Conservation (phyloP, 1,139 yeast species). For the Sugiyamaella sp. region DNA sequence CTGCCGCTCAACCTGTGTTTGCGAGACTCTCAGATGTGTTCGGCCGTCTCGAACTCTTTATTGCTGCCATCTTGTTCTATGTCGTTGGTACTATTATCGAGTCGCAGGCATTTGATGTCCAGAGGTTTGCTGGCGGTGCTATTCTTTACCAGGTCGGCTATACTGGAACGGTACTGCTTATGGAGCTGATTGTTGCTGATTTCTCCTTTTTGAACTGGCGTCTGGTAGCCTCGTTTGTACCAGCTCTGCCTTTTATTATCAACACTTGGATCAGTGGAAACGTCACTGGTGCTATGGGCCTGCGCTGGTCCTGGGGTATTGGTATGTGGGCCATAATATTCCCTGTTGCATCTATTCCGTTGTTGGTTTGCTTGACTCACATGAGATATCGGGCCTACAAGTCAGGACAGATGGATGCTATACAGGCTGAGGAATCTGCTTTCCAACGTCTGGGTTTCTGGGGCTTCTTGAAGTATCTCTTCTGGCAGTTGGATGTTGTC, state of each 20-base stretch:
- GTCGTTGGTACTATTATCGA: constrained; percentile 71
- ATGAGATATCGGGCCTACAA: constrained; percentile 58
- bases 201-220: constrained; percentile 72
- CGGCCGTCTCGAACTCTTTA: constrained; percentile 63
- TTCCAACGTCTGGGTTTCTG: constrained; percentile 36
- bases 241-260: constrained; percentile 70
- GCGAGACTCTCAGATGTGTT: constrained; percentile 73
- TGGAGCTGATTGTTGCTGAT: constrained; percentile 64
- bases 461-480: constrained; percentile 39
- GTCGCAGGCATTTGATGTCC: constrained; percentile 66
- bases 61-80: constrained; percentile 60
- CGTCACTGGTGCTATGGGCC: constrained; percentile 47
- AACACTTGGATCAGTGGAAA: constrained; percentile 78
- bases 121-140: constrained; percentile 72
- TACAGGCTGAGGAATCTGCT: constrained; percentile 38
- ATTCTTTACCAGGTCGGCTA: constrained; percentile 71
- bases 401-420: constrained; percentile 50
- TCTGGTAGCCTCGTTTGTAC: constrained; percentile 60
- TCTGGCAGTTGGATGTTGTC: constrained; percentile 57
- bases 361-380: constrained; percentile 55
- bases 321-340: constrained; percentile 82
- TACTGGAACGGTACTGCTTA: constrained; percentile 61
- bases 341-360: constrained; percentile 65
- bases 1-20: constrained; percentile 70
- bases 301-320: constrained; percentile 69